These are phyloP conservation scores for Tremella yokohamensis DNA, from an alignment of 768 basidiomycete genomes.

Conservation along the genomic window DNA sequence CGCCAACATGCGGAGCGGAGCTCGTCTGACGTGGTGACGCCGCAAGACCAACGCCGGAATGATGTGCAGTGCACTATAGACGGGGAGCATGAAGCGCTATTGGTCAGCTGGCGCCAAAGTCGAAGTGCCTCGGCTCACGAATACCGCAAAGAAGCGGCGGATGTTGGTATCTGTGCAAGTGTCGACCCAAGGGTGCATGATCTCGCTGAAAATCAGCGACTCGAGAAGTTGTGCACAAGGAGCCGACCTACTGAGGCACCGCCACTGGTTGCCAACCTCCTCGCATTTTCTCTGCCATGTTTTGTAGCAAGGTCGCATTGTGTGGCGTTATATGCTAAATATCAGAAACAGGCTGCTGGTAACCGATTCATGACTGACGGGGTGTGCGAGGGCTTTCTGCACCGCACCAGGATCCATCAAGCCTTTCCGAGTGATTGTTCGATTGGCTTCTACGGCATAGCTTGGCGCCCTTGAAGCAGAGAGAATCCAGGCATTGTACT, in stretches of 20 bases:
- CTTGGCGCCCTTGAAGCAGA: slow-evolving; percentile 64
- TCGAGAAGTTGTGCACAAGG: no score
- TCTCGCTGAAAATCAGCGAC: slow-evolving; percentile 53
- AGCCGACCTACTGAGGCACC: slow-evolving; percentile 51
- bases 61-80: slow-evolving; percentile 83
- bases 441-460: slow-evolving; percentile 63
- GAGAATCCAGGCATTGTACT: slow-evolving; percentile 72
- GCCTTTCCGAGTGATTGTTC: slow-evolving; percentile 60
- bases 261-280: slow-evolving; percentile 40
- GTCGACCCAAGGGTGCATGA: slow-evolving; percentile 71
- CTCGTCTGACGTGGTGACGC: slow-evolving; percentile 61
- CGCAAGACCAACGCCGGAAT: slow-evolving; percentile 83
- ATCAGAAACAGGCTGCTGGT: not conserved
- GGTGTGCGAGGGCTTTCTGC: slow-evolving; percentile 57
- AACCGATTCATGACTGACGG: slow-evolving; percentile 51
- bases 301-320: slow-evolving; percentile 22
- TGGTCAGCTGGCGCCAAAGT: not conserved
- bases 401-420: slow-evolving; percentile 60
- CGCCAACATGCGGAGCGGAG: slow-evolving; percentile 65
- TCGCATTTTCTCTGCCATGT: slow-evolving; percentile 15
- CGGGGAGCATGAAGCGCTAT: slow-evolving; percentile 52
- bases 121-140: slow-evolving; percentile 64
- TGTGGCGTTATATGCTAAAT: slow-evolving; percentile 35
- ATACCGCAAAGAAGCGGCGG: slow-evolving; percentile 74
- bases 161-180: slow-evolving; percentile 62